Base-by-base conservation (phyloP, 1,139 yeast genomes). In the Pichiaceae sp. region DNA sequence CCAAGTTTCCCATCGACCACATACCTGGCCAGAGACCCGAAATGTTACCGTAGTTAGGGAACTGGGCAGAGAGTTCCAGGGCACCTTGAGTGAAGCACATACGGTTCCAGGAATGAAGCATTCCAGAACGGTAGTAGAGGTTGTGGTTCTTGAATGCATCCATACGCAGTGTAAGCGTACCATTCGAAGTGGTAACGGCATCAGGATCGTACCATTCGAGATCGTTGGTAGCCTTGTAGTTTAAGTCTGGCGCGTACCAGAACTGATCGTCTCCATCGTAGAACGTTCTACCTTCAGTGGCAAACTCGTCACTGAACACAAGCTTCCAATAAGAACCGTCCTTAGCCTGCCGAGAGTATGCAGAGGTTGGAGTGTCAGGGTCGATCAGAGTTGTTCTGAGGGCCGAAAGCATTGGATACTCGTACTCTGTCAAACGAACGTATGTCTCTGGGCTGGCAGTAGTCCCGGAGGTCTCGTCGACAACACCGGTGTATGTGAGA, bases 151-250 rank as follows among this genome's bases (percentile, higher is more conserved):
- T 63, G 47, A 57, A 68, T 5, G 78, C 77, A 52, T 75, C 82
- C 74, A 75, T 63, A 43, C 73, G 61, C 12, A 75, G 45, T 18
- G 51, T 54, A 12, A 69, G 50, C 1, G 78, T 63, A 37, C 81
- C 81, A 42, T 72, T 63, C 2, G 55, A 54, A 1, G 82, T 75
- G 17, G 70, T 59, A 2, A 63, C 68, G 2, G 80, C 80, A 56
- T 75, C 82, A 2, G 82, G 82, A 46, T 71, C 78, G 53, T 75
- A 75, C 80, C 81, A 75, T 56, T 75, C 82, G 47, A 75, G 65
- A 63, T 75, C 82, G 36, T 62, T 55, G 16, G 82, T 75, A 11
- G 79, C 80, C 49, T 63, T 79, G 54, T 75, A 75, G 50, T 75
- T 66, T 26, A 74, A 45, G 52, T 75, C 75, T 6, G 71, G 72